Conservation (phyloP, 495 filamentous ascomycete species). For the Lasiosphaeria hispida region DNA sequence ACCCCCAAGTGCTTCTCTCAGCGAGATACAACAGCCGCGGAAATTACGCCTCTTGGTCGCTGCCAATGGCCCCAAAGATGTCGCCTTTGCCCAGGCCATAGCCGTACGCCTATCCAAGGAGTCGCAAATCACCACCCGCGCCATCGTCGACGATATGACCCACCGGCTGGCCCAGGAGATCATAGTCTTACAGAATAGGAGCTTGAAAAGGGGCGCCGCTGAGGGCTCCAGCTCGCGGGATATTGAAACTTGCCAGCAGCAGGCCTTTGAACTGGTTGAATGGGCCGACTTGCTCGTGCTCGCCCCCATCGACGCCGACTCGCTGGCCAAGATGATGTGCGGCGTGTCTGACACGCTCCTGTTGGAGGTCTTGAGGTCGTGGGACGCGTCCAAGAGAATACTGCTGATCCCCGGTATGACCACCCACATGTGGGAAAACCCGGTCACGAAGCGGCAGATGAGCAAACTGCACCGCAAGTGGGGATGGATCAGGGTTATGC, state of each 20-base stretch:
- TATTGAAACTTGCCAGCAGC: slow-evolving; percentile 44
- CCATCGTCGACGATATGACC: slow-evolving; percentile 53
- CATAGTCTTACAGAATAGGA: slow-evolving; percentile 46
- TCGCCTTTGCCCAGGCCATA: slow-evolving; percentile 51
- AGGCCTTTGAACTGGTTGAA: slow-evolving; percentile 70
- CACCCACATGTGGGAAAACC: slow-evolving; percentile 78
- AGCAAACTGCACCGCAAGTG: slow-evolving; percentile 75
- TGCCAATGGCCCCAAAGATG: slow-evolving; percentile 50
- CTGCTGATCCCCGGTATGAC: slow-evolving; percentile 82
- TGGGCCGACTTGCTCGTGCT: slow-evolving; percentile 87
- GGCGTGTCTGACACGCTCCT: slow-evolving; percentile 73
- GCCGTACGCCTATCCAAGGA: slow-evolving; percentile 56
- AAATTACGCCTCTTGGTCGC: slow-evolving; percentile 52
- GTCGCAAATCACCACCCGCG: slow-evolving; percentile 51
- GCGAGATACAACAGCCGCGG: slow-evolving; percentile 41
- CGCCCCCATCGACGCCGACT: slow-evolving; percentile 79
- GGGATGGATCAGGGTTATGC: slow-evolving; percentile 72
- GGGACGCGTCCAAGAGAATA: slow-evolving; percentile 81
- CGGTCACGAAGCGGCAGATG: slow-evolving; percentile 77
- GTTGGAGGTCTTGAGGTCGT: slow-evolving; percentile 71
- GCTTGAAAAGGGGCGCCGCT: slow-evolving; percentile 27
- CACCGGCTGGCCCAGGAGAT: slow-evolving; percentile 52
- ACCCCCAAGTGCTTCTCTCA: slow-evolving; percentile 33
- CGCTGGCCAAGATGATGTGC: slow-evolving; percentile 76
- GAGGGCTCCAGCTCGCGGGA: slow-evolving; percentile 32